Percentiles rank a stretch among this genome's conserved stretches.
These are phyloP conservation scores for Gonium pectorale DNA, from an alignment of 139 green algal species.

Conservation along the genomic window DNA sequence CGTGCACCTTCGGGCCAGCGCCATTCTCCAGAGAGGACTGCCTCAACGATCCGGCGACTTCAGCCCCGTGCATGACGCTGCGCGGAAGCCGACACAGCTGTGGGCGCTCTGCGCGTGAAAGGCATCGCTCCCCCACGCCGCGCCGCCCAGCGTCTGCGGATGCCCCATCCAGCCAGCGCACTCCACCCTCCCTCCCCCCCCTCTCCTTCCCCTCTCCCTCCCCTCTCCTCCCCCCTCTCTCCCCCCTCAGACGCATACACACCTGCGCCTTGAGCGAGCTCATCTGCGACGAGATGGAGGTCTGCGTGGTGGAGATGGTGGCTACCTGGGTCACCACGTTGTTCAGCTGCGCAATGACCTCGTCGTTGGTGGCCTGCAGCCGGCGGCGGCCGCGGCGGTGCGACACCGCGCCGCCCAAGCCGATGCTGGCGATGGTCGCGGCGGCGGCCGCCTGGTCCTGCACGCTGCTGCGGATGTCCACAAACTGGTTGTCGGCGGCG, in stretches of 20 bases:
- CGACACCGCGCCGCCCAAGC: too few relatives aligned
- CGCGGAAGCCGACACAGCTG: too few relatives aligned
- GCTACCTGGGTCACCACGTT: slow-evolving; percentile 28
- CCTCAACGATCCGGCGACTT: not conserved
- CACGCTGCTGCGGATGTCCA: slow-evolving; percentile 42
- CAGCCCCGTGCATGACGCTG: too few relatives aligned
- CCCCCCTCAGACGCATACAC: too few relatives aligned
- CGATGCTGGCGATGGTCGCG: not conserved
- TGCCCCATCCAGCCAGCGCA: too few relatives aligned
- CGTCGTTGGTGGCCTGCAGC: slow-evolving; percentile 19
- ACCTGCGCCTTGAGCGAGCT: slow-evolving; percentile 58
- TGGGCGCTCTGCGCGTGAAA: too few relatives aligned
- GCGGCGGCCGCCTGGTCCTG: not conserved
- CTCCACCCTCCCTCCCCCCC: not conserved
- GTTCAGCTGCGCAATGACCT: slow-evolving; percentile 26
- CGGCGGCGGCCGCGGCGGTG: not conserved
- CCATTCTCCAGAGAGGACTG: too few relatives aligned
- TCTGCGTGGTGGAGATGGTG: slow-evolving; percentile 50
- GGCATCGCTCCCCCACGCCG: too few relatives aligned
- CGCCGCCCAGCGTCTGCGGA: too few relatives aligned
- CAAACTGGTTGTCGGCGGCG: slow-evolving; percentile 54
- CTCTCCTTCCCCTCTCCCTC: too few relatives aligned
- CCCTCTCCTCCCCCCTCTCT: too few relatives aligned
- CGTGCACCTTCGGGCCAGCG: too few relatives aligned
- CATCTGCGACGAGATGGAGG: slow-evolving; percentile 56